A percentile compares a stretch with the other conserved stretches of the same genome.
These are phyloP conservation scores for Coemansia sp. DNA, from an alignment of 192 early-diverging fungal genomes.

Conservation along the genomic window DNA sequence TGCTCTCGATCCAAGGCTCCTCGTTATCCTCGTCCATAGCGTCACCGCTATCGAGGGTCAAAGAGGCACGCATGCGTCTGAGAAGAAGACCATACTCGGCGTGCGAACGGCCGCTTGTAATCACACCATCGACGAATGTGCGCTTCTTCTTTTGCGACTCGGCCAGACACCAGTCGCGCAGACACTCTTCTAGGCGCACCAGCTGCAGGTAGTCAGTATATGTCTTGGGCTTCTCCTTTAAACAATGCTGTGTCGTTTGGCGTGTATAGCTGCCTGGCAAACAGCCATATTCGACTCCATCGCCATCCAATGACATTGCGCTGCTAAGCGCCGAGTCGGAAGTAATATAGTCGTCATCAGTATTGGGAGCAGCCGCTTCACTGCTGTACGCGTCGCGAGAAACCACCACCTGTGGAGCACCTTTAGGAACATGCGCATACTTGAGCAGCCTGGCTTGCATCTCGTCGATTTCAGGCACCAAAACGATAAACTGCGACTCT, in stretches of 20 bases:
- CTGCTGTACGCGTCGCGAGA: neutral
- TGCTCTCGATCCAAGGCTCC: conserved; percentile 41
- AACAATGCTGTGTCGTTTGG: neutral
- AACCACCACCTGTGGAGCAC: neutral
- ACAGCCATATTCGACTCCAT: neutral
- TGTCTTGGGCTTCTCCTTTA: conserved; percentile 3
- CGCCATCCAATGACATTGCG: neutral
- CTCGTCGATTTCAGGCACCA: conserved; percentile 52
- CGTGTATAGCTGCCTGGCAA: neutral
- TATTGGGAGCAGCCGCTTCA: neutral
- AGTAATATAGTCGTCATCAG: neutral
- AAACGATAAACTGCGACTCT: conserved; percentile 70
- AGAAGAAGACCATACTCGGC: conserved; percentile 21
- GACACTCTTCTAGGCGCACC: conserved; percentile 54
- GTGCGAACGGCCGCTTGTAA: conserved; percentile 11
- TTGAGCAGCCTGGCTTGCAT: conserved; percentile 5
- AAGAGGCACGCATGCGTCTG: conserved; percentile 6
- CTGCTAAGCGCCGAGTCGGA: neutral
- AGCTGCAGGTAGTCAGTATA: conserved; percentile 44
- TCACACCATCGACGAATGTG: conserved; percentile 8
- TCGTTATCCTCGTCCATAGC: conserved; percentile 21
- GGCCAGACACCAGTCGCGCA: conserved; percentile 59
- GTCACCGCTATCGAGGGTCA: conserved; percentile 21
- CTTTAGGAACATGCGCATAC: neutral
- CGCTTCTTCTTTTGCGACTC: conserved; percentile 2